Evolutionary conservation across 78 protist genomes (phyloP).

Genomic region (Chrysochromulina tobinii): DNA sequence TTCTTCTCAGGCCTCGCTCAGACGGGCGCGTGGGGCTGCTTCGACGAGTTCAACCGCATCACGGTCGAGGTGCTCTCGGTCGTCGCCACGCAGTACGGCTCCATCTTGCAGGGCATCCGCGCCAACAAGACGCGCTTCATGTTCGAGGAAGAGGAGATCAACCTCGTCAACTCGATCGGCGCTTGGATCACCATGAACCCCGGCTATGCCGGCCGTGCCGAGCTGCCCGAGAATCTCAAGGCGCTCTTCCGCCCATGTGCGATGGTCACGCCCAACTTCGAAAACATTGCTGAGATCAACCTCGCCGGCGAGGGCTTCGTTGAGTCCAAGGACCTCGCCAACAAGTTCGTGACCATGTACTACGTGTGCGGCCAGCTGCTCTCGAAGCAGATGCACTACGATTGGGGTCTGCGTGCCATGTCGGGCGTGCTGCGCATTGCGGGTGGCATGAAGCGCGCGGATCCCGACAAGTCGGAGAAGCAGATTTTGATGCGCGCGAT

Average conservation of each 20-base stretch:
- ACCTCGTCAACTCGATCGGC: constrained; percentile 52
- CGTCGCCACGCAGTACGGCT: constrained; percentile 83
- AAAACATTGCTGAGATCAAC: constrained; percentile 68
- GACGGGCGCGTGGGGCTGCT: constrained; percentile 88
- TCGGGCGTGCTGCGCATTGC: constrained; percentile 86
- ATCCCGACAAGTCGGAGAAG: constrained; percentile 65
- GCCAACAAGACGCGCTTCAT: constrained; percentile 45
- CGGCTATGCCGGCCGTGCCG: constrained; percentile 93
- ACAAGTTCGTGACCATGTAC: constrained; percentile 81
- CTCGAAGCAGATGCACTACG: constrained; percentile 85
- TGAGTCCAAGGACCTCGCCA: constrained; percentile 68
- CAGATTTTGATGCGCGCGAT: constrained; percentile 85
- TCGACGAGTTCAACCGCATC: constrained; percentile 85
- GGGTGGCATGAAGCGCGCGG: constrained; percentile 84
- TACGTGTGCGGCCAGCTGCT: constrained; percentile 76
- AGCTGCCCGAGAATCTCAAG: constrained; percentile 91
- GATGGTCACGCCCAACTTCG: constrained; percentile 88
- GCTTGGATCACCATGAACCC: constrained; percentile 93
- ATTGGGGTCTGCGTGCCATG: constrained; percentile 94
- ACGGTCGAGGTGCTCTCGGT: constrained; percentile 85
- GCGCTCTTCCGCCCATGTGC: constrained; percentile 87
- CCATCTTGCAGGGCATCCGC: constrained; percentile 71
- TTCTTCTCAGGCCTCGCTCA: constrained; percentile 86
- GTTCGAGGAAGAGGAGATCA: constrained; percentile 49
- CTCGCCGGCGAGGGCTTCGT: constrained; percentile 42